phyloP scores from a whole-genome alignment of 768 basidiomycete species.

The Phallus indusiatus region DNA sequence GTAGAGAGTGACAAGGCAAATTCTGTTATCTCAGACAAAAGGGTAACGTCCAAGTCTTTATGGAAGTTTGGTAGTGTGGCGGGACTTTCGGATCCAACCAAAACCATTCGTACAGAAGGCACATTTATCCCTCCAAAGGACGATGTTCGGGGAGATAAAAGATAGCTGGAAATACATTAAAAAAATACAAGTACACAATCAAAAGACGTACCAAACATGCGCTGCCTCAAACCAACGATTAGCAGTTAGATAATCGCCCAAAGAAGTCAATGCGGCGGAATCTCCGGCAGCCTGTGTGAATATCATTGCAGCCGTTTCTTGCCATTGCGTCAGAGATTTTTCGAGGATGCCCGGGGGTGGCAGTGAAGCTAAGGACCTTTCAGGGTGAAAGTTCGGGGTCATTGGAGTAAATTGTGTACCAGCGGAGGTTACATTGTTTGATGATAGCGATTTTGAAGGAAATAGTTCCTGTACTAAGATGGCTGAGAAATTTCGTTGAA shows the following conservation, averaged over 20 bases:
- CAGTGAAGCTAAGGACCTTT: conserved; percentile 30
- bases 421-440: conserved; percentile 22
- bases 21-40: conserved; percentile 86
- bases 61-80: conserved; percentile 38
- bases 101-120: conserved; percentile 54
- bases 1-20: conserved; percentile 77
- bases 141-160: conserved; percentile 78
- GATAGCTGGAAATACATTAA: conserved; percentile 43
- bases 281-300: conserved; percentile 61
- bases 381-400: conserved; percentile 48
- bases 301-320: conserved; percentile 78
- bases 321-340: conserved; percentile 69
- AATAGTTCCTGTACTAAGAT: conserved; percentile 63
- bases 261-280: conserved; percentile 64
- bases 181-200: not conserved
- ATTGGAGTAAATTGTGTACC: conserved; percentile 41
- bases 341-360: conserved; percentile 34
- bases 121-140: conserved; percentile 62
- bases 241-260: conserved; percentile 73
- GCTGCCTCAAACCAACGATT: conserved; percentile 77
- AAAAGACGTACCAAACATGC: conserved; percentile 70
- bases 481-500: conserved; percentile 2
- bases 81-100: conserved; percentile 65
- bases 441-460: conserved; percentile 45
- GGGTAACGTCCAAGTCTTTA: conserved; percentile 64